Evolutionary conservation across 495 filamentous ascomycete species (phyloP), one percentile per base, ranked within the genome.

Genomic region (Hypomontagnella submonticulosa): DNA sequence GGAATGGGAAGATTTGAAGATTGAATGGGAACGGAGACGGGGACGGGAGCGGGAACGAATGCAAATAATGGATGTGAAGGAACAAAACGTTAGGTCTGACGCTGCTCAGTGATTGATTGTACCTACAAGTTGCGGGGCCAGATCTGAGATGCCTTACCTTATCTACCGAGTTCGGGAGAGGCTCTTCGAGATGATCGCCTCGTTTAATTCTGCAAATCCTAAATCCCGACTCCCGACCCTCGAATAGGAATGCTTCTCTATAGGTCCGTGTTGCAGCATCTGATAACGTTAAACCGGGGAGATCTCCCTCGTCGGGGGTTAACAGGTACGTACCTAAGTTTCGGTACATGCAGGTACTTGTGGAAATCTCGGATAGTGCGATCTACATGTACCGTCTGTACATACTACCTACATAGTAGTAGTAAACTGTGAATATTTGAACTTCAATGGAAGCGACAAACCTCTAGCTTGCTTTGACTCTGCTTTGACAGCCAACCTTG

Each of bases 241-340:
- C 36, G 8, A 55, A 50, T 12, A 55, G 46, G 53, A 58, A 59
- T 44, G 12, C 42, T 42, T 27, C 23, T 27, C 23, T 7, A 63
- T 68, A 58, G 59, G 58, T 15, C 32, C 32, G 55, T 63, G 59
- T 55, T 63, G 59, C 66, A 59, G 59, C 54, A 69, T 69, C 66
- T 44, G 66, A 69, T 69, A 69, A 69, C 59, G 65, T 68, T 68
- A 63, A 68, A 68, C 37, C 19, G 34, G 42, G 60, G 27, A 58
- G 37, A 63, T 63, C 49, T 40, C 32, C 27, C 47, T 47, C 6
- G 23, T 27, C 6, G 3, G 23, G 6, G 3, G 23, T 2, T 6
- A 27, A 27, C 23, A 27, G 6, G n/a, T 19, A 46, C 23, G 11
- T 57, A 44, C 8, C 9, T 42, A 38, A 10, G 40, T 34, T 13